Percentiles rank a stretch among this genome's conserved stretches.
Conservation (phyloP, 306 rosid genomes). For the barrel medic (Medicago truncatula) region MtrunA17r5.0-ANR NC_053046.1:41959501-41960000, state of each 20-base stretch:
- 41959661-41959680: slow-evolving; percentile 45
- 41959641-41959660: background rate
- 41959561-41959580: slow-evolving; percentile 94
- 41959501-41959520: slow-evolving; percentile 6
- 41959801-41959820: slow-evolving; percentile 49
- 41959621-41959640: background rate
- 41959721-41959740: slow-evolving; percentile 51
- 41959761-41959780: slow-evolving; percentile 58
- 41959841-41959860: background rate
- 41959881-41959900: background rate
- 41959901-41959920: background rate
- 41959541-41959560: slow-evolving; percentile 93
- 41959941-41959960: slow-evolving; percentile 83
- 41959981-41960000: slow-evolving; percentile 52
- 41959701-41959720: slow-evolving; percentile 79
- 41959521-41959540: slow-evolving; percentile 97
- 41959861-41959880: slow-evolving; percentile 8
- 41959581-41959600: slow-evolving; percentile 56
- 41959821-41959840: background rate
- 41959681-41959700: slow-evolving; percentile 91
- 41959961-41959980: slow-evolving; percentile 78
- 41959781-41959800: slow-evolving; percentile 93
- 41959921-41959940: slow-evolving; percentile 61
- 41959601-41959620: slow-evolving; percentile 28
- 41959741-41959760: slow-evolving; percentile 39